These are phyloP conservation scores for Nothomitra cinnamomea DNA, from an alignment of 2,329 filamentous ascomycete species.

Conservation along the genomic window DNA sequence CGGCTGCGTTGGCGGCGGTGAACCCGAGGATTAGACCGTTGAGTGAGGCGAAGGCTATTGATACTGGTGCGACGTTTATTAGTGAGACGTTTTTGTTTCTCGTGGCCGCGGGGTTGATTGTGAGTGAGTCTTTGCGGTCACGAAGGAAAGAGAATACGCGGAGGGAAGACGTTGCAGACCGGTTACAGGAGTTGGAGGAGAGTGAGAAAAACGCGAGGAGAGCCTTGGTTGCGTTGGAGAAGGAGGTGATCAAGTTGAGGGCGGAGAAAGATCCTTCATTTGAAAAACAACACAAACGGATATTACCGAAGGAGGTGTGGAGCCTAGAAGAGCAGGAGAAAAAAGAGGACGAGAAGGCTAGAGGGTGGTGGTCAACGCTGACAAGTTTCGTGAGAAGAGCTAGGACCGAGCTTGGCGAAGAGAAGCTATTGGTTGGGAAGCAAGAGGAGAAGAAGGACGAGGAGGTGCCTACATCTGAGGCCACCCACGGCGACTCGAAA, in stretches of 20 bases:
- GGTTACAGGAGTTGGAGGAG: constrained; percentile 39
- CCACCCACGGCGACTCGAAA: neutral
- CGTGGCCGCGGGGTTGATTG: constrained; percentile 43
- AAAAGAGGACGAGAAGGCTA: neutral
- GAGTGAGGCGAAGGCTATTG: constrained; percentile 50
- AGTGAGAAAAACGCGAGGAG: constrained; percentile 21
- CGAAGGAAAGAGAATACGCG: constrained; percentile 42
- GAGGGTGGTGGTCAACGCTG: constrained; percentile 2
- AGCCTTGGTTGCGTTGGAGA: constrained; percentile 20
- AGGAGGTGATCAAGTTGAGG: constrained; percentile 24
- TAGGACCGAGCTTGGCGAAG: neutral
- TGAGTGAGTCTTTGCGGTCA: constrained; percentile 44
- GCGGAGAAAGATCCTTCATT: constrained; percentile 17
- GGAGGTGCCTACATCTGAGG: neutral
- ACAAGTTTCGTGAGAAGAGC: neutral
- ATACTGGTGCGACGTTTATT: constrained; percentile 52
- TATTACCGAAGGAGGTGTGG: constrained; percentile 16
- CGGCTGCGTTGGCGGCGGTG: constrained; percentile 16
- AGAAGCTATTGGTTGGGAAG: neutral
- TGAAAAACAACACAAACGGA: neutral
- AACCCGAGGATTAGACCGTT: constrained; percentile 43
- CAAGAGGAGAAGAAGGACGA: neutral
- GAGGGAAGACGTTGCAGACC: constrained; percentile 41
- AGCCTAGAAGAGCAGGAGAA: constrained; percentile 19
- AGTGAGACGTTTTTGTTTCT: constrained; percentile 49